phyloP scores from a whole-genome alignment of 768 basidiomycete genomes.

The Auricularia sp. region DNA sequence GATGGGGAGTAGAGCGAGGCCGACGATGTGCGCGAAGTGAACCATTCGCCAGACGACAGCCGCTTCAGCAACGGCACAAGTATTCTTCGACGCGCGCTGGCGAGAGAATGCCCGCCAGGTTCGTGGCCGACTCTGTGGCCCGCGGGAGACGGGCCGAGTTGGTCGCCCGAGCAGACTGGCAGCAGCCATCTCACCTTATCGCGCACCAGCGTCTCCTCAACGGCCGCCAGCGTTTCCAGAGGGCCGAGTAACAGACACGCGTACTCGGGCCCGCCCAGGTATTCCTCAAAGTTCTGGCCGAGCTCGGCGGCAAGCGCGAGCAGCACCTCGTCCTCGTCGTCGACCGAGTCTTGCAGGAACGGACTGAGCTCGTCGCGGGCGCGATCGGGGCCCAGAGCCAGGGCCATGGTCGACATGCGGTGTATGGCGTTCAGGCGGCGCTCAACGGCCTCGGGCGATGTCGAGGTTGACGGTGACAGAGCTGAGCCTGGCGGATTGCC shows the following conservation, averaged over 20 bases:
- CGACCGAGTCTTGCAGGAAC: conserved; percentile 97
- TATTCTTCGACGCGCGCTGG: conserved; percentile 74
- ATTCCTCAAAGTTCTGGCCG: conserved; percentile 85
- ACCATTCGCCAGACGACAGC: conserved; percentile 92
- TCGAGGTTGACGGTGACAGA: no score
- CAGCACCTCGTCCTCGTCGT: conserved; percentile 97
- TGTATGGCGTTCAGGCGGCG: conserved; percentile 89
- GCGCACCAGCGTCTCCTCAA: conserved; percentile 94
- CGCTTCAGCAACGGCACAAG: conserved; percentile 88
- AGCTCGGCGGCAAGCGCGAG: conserved; percentile 95
- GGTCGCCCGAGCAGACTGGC: background rate
- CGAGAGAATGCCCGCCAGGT: conserved; percentile 69
- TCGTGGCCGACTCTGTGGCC: conserved; percentile 94
- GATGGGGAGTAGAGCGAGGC: conserved; percentile 88
- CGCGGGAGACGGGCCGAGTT: conserved; percentile 19
- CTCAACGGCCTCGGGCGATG: conserved; percentile 82
- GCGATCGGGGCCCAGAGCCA: conserved; percentile 91
- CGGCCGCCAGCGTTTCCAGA: conserved; percentile 88
- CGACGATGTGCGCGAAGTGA: conserved; percentile 93
- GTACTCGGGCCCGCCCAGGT: conserved; percentile 79
- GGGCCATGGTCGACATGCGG: conserved; percentile 93
- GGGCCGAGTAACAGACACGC: conserved; percentile 86
- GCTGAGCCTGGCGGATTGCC: no score
- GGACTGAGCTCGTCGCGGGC: conserved; percentile 91
- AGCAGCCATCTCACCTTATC: conserved; percentile 62